Evolutionary conservation across 345 rosid species (phyloP).

Genomic region (Populus pruinosa): DNA sequence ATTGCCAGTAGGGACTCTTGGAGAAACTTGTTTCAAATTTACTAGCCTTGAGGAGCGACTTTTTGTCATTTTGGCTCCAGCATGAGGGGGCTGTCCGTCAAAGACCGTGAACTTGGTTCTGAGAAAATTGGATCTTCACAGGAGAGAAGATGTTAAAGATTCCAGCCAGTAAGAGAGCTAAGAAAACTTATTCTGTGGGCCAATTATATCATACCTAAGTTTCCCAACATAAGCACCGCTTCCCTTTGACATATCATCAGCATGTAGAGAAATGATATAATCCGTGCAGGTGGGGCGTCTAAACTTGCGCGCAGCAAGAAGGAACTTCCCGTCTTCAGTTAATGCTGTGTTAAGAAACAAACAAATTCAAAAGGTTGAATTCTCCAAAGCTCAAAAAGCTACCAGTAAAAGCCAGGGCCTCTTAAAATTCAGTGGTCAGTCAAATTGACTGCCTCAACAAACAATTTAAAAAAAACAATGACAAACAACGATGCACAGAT

Average conservation of each 20-base stretch:
- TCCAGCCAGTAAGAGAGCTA: background rate
- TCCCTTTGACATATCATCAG: constrained; percentile 27
- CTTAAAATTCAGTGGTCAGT: background rate
- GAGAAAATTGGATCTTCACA: constrained; percentile 29
- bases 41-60: constrained; percentile 31
- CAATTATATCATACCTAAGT: constrained; percentile 17
- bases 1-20: constrained; percentile 34
- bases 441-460: background rate
- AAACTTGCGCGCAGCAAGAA: constrained; percentile 34
- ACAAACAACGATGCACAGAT: background rate
- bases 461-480: background rate
- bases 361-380: background rate
- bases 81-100: constrained; percentile 35
- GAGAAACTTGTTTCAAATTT: constrained; percentile 32
- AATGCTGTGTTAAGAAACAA: constrained; percentile 14
- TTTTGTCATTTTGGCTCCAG: constrained; percentile 31
- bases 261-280: constrained; percentile 26
- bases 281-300: constrained; percentile 35
- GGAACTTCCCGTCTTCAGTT: constrained; percentile 28
- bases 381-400: background rate
- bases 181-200: background rate
- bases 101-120: constrained; percentile 35
- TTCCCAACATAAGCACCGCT: constrained; percentile 31
- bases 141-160: background rate
- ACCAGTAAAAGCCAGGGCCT: background rate